These are phyloP conservation scores for Trichoderma guizhouense DNA, from an alignment of 2,329 filamentous ascomycete species.

Conservation along the genomic window DNA sequence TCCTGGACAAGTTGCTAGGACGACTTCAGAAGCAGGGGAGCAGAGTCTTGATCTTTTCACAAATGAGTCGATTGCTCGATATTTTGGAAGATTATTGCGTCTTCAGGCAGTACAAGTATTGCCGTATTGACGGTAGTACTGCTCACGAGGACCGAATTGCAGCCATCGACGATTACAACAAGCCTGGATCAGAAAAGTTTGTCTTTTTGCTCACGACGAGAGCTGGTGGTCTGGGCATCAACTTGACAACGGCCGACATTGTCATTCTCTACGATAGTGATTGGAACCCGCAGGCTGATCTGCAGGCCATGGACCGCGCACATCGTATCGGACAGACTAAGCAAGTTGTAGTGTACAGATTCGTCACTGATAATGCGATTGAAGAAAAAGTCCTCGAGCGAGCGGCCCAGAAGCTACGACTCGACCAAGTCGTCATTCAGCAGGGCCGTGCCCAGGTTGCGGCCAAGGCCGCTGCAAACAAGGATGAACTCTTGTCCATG, in stretches of 20 bases:
- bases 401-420: slow-evolving; percentile 90
- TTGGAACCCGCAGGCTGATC: slow-evolving; percentile 97
- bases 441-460: slow-evolving; percentile 91
- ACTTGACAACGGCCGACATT: slow-evolving; percentile 90
- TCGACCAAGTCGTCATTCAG: slow-evolving; percentile 97
- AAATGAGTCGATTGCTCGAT: slow-evolving; percentile 96
- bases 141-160: slow-evolving; percentile 97
- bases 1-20: slow-evolving; percentile 85
- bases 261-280: slow-evolving; percentile 96
- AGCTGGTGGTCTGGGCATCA: slow-evolving; percentile 94
- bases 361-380: slow-evolving; percentile 96
- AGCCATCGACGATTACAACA: slow-evolving; percentile 98
- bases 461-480: slow-evolving; percentile 86
- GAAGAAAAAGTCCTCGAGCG: slow-evolving; percentile 97
- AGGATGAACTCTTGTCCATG: slow-evolving; percentile 95
- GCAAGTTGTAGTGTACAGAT: slow-evolving; percentile 93
- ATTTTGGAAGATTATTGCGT: slow-evolving; percentile 98
- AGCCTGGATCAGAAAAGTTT: slow-evolving; percentile 91
- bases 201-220: slow-evolving; percentile 93
- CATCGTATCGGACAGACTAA: slow-evolving; percentile 99
- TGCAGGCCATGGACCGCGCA: slow-evolving; percentile 98
- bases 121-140: slow-evolving; percentile 93
- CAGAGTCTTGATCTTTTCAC: slow-evolving; percentile 96
- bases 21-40: slow-evolving; percentile 84
- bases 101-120: slow-evolving; percentile 92